phyloP scores from a whole-genome alignment of 1,284 basidiomycete species.

The Papiliotrema laurentii region DNA sequence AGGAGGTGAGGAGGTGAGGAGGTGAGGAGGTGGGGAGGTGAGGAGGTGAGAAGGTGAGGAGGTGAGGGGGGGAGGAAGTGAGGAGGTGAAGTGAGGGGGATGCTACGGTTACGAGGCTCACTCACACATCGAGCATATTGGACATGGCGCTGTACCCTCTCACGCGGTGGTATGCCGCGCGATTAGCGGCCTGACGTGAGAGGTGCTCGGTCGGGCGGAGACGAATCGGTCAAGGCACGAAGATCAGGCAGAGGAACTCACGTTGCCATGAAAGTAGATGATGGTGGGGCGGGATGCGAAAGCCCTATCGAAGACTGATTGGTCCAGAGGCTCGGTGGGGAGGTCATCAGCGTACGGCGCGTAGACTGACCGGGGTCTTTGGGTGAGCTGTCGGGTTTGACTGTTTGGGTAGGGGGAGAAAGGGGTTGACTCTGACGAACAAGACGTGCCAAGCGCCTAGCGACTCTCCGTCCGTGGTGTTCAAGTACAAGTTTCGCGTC shows the following conservation, averaged over 20 bases:
- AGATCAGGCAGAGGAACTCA: constrained; percentile 18
- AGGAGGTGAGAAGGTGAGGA: too few species aligned
- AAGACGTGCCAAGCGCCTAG: constrained; percentile 89
- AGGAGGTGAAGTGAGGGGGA: neutral
- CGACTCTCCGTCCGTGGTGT: constrained; percentile 68
- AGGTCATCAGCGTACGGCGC: constrained; percentile 9
- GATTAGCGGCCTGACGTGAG: constrained; percentile 29
- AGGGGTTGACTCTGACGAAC: constrained; percentile 32
- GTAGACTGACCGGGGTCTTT: constrained; percentile 29
- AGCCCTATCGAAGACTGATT: constrained; percentile 50
- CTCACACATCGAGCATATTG: constrained; percentile 28
- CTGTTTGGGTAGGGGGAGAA: neutral
- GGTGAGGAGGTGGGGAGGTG: too few species aligned
- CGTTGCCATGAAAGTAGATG: constrained; percentile 88
- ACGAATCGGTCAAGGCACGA: too few species aligned
- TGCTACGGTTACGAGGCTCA: neutral
- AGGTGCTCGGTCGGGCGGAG: neutral
- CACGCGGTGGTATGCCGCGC: constrained; percentile 29
- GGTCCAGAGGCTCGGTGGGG: constrained; percentile 20
- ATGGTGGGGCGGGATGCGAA: constrained; percentile 65
- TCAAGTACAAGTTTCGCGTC: constrained; percentile 65
- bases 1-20: too few species aligned
- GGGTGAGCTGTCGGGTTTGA: neutral
- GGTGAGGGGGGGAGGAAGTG: too few species aligned
- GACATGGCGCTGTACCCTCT: constrained; percentile 30